These are phyloP conservation scores for Chlorella sp. DNA, from an alignment of 139 green algal species.

Conservation along the genomic window DNA sequence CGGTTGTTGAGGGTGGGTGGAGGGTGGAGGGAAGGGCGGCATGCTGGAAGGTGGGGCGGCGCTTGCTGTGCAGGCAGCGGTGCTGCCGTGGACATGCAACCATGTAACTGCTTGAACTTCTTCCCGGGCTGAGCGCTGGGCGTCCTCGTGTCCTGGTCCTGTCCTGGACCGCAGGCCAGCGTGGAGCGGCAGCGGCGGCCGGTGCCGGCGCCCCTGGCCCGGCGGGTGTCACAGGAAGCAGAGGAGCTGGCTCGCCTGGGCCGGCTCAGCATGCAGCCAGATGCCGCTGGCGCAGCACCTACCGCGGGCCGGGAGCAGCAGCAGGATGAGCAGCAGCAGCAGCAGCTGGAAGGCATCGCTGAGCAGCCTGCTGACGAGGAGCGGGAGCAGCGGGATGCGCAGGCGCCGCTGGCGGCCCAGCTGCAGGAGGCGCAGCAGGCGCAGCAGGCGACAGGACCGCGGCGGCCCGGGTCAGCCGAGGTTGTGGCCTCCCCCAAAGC, in stretches of 20 bases:
- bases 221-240: not conserved
- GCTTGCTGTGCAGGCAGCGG: not conserved
- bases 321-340: not conserved
- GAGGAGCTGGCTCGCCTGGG: not conserved
- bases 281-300: too few relatives aligned
- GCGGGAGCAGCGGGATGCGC: not conserved
- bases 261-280: not conserved
- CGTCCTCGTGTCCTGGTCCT: too few relatives aligned
- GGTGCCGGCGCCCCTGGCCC: too few relatives aligned
- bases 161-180: slow-evolving; percentile 27
- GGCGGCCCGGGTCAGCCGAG: not conserved
- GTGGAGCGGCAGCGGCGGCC: slow-evolving; percentile 3
- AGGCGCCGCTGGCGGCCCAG: not conserved
- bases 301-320: not conserved
- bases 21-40: not conserved
- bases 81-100: not conserved
- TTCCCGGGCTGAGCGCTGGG: too few relatives aligned
- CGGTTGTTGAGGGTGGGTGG: not conserved
- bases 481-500: slow-evolving; percentile 36
- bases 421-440: not conserved
- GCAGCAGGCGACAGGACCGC: not conserved
- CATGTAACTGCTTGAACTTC: too few relatives aligned
- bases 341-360: not conserved
- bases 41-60: not conserved
- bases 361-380: not conserved